These are phyloP conservation scores for Coffea humblotiana DNA, from an alignment of 305 asterid genomes.

Conservation along the genomic window DNA sequence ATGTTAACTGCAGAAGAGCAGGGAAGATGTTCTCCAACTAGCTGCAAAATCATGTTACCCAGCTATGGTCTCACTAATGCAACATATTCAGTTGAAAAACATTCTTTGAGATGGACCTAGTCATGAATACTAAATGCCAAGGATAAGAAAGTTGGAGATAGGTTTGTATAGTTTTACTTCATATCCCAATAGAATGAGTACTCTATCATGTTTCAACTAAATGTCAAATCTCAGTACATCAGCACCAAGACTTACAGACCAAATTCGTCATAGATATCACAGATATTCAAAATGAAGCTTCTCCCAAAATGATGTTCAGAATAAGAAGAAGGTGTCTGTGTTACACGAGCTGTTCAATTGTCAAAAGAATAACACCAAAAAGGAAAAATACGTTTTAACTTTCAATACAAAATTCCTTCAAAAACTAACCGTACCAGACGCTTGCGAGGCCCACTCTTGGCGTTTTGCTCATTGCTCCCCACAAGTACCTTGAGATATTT, in stretches of 20 bases:
- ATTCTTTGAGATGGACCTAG: not conserved
- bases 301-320: too few species aligned
- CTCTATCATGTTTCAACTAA: too few species aligned
- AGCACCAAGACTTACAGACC: too few species aligned
- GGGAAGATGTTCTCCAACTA: not conserved
- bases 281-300: too few species aligned
- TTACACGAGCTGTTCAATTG: too few species aligned
- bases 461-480: conserved; percentile 47
- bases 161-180: too few species aligned
- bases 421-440: conserved; percentile 50
- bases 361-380: not conserved
- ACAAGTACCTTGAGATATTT: conserved; percentile 51
- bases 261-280: too few species aligned
- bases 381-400: not conserved
- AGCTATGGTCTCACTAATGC: not conserved
- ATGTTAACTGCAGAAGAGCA: too few species aligned
- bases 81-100: not conserved
- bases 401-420: not conserved
- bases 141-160: too few species aligned
- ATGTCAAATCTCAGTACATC: too few species aligned
- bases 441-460: conserved; percentile 56
- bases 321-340: too few species aligned
- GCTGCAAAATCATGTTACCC: not conserved
- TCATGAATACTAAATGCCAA: not conserved
- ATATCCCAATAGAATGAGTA: too few species aligned